These are phyloP conservation scores for Paraphoma chrysanthemicola DNA, from an alignment of 2,329 filamentous ascomycete species.

Conservation along the genomic window DNA sequence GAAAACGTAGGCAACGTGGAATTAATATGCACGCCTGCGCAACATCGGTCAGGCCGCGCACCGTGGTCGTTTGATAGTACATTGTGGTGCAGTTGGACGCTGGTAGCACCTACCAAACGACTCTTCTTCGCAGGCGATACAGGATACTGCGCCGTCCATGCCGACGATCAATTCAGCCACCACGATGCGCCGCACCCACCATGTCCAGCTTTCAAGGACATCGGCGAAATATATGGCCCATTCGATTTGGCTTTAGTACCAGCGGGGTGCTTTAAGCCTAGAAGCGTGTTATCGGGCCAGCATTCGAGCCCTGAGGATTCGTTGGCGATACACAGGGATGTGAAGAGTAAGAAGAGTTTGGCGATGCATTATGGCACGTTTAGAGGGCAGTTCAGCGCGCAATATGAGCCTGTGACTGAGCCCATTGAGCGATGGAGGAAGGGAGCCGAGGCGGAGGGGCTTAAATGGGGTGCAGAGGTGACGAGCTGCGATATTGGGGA, in stretches of 20 bases:
- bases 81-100: constrained; percentile 58
- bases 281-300: constrained; percentile 52
- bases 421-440: constrained; percentile 55
- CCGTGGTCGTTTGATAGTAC: constrained; percentile 49
- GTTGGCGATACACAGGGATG: constrained; percentile 55
- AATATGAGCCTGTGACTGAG: constrained; percentile 59
- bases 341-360: constrained; percentile 56
- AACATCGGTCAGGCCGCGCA: constrained; percentile 56
- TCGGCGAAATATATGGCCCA: constrained; percentile 55
- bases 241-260: constrained; percentile 59
- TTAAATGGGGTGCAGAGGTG: constrained; percentile 47
- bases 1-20: constrained; percentile 46
- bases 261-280: constrained; percentile 57
- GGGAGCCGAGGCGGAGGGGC: constrained; percentile 52
- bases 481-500: constrained; percentile 56
- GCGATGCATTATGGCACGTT: constrained; percentile 62
- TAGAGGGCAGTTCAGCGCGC: constrained; percentile 52
- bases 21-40: constrained; percentile 56
- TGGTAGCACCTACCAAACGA: constrained; percentile 46
- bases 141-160: constrained; percentile 52
- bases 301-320: constrained; percentile 59
- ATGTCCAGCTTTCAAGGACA: constrained; percentile 58
- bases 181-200: constrained; percentile 46
- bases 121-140: constrained; percentile 60
- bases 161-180: constrained; percentile 37